These are phyloP conservation scores for Saccharomyces kudriavzevii DNA, from an alignment of 805 yeast genomes.

Conservation along the genomic window DNA sequence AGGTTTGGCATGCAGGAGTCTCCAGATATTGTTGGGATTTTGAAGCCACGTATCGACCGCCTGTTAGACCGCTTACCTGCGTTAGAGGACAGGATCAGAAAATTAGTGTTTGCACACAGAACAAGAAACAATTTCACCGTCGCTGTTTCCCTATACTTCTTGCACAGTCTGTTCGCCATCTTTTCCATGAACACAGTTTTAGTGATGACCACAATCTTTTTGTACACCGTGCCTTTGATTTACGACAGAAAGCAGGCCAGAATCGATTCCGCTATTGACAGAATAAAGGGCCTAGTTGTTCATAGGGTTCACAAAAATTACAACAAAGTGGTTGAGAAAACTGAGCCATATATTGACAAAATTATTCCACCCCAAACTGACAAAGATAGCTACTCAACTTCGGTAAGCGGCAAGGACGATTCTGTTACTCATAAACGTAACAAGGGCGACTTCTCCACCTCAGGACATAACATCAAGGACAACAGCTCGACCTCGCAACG, in stretches of 20 bases:
- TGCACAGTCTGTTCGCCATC: slow-evolving; percentile 60
- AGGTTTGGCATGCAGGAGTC: slow-evolving; percentile 47
- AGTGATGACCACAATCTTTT: slow-evolving; percentile 43
- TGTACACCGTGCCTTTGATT: slow-evolving; percentile 63
- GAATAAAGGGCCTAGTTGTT: slow-evolving; percentile 8
- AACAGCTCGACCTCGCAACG: not conserved
- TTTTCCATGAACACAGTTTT: slow-evolving; percentile 58
- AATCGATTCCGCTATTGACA: slow-evolving; percentile 53
- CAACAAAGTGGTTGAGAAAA: slow-evolving; percentile 45
- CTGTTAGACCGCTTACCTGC: slow-evolving; percentile 30
- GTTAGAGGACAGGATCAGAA: slow-evolving; percentile 42
- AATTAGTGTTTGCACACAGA: slow-evolving; percentile 53
- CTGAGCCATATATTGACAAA: slow-evolving; percentile 47
- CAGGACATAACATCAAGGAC: not conserved
- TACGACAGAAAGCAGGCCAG: slow-evolving; percentile 64
- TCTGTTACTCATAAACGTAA: not conserved
- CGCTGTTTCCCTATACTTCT: slow-evolving; percentile 50
- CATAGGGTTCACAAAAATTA: not conserved
- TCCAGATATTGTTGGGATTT: slow-evolving; percentile 11
- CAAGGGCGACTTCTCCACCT: not conserved
- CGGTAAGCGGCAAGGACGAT: not conserved
- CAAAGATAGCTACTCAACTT: not conserved
- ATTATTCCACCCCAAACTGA: not conserved
- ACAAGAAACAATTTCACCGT: slow-evolving; percentile 59
- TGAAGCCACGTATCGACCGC: slow-evolving; percentile 13